A percentile compares a stretch with the other conserved stretches of the same genome.
Conservation (phyloP, 2,329 filamentous ascomycete species). For the Fusarium floridanum region DNA sequence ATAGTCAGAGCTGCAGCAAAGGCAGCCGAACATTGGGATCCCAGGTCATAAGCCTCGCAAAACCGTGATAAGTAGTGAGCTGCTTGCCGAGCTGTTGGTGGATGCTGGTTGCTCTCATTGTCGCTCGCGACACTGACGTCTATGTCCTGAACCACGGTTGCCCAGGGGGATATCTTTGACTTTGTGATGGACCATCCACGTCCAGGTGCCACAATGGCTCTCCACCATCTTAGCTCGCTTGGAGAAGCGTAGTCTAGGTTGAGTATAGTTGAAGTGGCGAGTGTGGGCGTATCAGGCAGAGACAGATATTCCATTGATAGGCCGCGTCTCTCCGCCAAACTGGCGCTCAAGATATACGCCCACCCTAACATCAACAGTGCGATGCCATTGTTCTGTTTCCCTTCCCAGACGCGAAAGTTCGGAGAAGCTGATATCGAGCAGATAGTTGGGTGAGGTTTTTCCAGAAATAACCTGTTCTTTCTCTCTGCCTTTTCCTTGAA, state of each 20-base stretch:
- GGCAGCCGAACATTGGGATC: conserved; percentile 3
- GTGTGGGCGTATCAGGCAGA: background rate
- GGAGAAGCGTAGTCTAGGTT: conserved; percentile 8
- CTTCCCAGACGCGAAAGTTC: background rate
- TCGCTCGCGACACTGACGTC: no score
- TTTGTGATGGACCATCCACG: background rate
- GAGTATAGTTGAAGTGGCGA: background rate
- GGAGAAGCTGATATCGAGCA: background rate
- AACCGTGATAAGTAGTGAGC: conserved; percentile 9
- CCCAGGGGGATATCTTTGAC: background rate
- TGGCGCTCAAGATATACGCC: conserved; percentile 3
- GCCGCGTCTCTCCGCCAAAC: background rate
- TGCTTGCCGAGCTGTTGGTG: conserved; percentile 4
- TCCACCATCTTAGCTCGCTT: conserved; percentile 1
- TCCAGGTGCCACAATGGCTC: background rate
- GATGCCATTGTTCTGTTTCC: conserved; percentile 2
- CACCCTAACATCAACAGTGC: background rate
- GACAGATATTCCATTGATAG: background rate
- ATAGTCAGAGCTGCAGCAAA: conserved; percentile 14
- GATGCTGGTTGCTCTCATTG: background rate
- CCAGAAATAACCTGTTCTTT: background rate
- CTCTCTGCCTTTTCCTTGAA: background rate
- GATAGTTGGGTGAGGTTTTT: background rate
- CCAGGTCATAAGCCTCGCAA: conserved; percentile 10
- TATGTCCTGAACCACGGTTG: background rate